Evolutionary conservation across 2,329 filamentous ascomycete species (phyloP), one percentile per base, ranked within the genome.

Genomic region (Epichloe brachyelytri): DNA sequence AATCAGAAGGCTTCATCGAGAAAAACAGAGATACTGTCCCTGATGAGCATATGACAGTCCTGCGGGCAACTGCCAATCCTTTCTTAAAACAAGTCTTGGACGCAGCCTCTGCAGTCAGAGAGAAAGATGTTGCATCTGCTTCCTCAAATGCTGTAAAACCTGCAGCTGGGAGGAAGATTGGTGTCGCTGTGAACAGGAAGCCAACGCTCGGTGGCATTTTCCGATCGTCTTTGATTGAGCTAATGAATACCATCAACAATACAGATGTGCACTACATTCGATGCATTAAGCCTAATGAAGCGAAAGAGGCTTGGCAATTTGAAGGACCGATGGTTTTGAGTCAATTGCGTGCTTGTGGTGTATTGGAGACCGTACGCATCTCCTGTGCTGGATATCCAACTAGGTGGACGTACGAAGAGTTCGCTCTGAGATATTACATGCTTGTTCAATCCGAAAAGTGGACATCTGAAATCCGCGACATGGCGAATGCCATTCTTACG

Each of bases 11-110:
- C 45, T 98, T 98, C 71, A 96, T 98, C 62, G 94, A 98, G 68
- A 98, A 98, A 79, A 98, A 98, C 70, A 83, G 93, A 67, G 93
- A 98, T 68, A 98, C 94, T 19, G 93, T 98, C 45, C 93, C 93
- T 5, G 93, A 98, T 64, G 93, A 98, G 71, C 93, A 97, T 65
- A 87, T 98, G 83, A 89, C 93, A 53, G 85, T 98, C 38, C 77
- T 98, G 57, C 85, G 82, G 59, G 82, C 83, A 48, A 94, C 89
- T 1, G 84, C 80, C 34, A 98, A 96, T 68, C 72, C 74, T 46
- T 98, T 98, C 74, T 75, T 98, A 51, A 80, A 78, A 43, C 79
- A 88, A 52, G 88, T 98, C 6, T 71, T 98, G 43, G 86, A 90
- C 48, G 88, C 89, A 36, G 91, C 91, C 37, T 83, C 86, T 14